Base-by-base conservation (phyloP, 129 eudicot species). In the Chrysanthemum lavandulifolium region DNA sequence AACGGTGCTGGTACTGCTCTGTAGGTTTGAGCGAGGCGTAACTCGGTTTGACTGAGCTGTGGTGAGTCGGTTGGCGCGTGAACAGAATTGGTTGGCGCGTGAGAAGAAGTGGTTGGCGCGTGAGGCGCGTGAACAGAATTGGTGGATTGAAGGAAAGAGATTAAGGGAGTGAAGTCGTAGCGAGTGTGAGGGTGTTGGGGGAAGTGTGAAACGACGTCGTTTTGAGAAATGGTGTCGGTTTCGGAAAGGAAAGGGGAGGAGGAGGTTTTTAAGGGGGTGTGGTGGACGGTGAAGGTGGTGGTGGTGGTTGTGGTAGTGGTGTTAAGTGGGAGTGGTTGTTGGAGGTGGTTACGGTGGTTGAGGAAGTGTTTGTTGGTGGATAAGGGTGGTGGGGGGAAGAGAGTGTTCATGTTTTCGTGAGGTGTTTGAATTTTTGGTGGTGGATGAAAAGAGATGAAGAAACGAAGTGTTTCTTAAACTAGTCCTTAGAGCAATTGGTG, bases 131-230 rank as follows among this genome's bases (percentile, higher is more conserved):
- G 73, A 63, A 73, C 5, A 29, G 45, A 16, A 59, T 7, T 47
- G 84, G 69, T 40, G 61, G 83, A 72, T 75, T 96, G 76, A 62
- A 93, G 92, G 81, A 76, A 93, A 2, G 67, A 29, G 62, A 93
- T 86, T 78, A 93, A 90, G 5, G 97, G 97, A 5, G 90, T 36
- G 89, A 93, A 93, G 78, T 93, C 96, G 87, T 87, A 89, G 25
- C 75, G 90, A 21, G 75, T 86, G 78, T 64, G 90, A 21, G 75
- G 85, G 78, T 64, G 76, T 27, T 68, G 72, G 27, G 80, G 86
- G 81, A 55, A 57, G 48, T 56, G 67, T 58, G 84, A 80, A 64
- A 74, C 86, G 86, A 78, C 80, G 85, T 79, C 89, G 81, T 80
- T 53, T 19, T 84, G 82, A 52, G 75, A 62, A 19, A 68, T 57